Conservation (phyloP, 768 basidiomycete species). For the Leccinum truebloodii region DNA sequence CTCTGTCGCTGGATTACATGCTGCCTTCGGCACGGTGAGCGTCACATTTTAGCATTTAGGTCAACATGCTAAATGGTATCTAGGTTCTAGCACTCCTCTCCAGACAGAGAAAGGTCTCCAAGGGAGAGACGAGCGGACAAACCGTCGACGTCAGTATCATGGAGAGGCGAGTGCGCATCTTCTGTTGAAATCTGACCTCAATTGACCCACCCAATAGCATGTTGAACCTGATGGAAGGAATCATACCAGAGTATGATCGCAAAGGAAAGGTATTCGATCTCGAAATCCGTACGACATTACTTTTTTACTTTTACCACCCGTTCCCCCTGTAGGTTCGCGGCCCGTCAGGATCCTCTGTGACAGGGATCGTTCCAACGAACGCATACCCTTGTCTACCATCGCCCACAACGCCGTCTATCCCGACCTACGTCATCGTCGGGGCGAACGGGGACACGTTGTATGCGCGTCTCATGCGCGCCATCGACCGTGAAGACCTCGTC, state of each 20-base stretch:
- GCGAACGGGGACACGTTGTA: constrained; percentile 74
- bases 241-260: constrained; percentile 74
- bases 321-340: constrained; percentile 52
- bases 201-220: constrained; percentile 43
- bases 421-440: constrained; percentile 67
- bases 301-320: neutral
- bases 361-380: constrained; percentile 75
- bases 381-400: constrained; percentile 67
- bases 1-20: constrained; percentile 69
- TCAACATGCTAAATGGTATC: neutral
- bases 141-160: constrained; percentile 78
- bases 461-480: constrained; percentile 60
- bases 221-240: constrained; percentile 77
- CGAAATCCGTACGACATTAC: neutral
- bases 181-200: neutral
- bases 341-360: constrained; percentile 73
- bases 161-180: constrained; percentile 49
- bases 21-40: constrained; percentile 69
- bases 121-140: constrained; percentile 39
- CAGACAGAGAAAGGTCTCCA: constrained; percentile 36
- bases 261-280: constrained; percentile 55
- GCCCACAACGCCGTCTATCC: constrained; percentile 37
- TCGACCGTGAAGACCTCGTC: constrained; percentile 59
- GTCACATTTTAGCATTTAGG: neutral
- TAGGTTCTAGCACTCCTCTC: constrained; percentile 64